These are phyloP conservation scores for Eleusine indica DNA, from an alignment of 176 grass and related monocot genomes.

Conservation along the genomic window DNA sequence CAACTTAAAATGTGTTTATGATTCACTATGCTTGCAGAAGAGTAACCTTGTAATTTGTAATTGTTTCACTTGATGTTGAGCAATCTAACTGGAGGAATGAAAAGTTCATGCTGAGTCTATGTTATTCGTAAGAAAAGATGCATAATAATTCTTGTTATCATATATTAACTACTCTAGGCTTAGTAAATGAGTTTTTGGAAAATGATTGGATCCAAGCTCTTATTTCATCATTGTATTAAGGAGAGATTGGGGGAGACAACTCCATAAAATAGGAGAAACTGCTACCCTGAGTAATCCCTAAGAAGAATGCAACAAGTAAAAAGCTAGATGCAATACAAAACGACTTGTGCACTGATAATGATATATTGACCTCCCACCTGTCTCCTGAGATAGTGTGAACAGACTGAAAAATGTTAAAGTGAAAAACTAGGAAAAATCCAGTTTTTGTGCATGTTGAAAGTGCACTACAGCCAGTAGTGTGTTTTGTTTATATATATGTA, in stretches of 20 bases:
- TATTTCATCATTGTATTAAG: background rate
- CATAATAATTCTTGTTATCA: background rate
- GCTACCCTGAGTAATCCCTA: background rate
- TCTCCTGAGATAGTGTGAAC: background rate
- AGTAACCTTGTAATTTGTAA: conserved; percentile 10
- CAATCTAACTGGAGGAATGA: conserved; percentile 20
- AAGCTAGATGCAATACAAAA: background rate
- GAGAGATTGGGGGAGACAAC: background rate
- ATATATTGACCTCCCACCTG: background rate
- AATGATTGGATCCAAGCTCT: background rate
- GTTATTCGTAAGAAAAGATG: background rate
- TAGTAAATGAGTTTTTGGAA: background rate
- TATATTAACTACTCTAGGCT: conserved; percentile 1
- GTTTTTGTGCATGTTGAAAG: background rate
- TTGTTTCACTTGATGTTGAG: conserved; percentile 29
- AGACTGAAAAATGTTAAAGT: background rate
- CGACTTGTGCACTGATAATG: background rate
- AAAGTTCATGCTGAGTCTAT: background rate
- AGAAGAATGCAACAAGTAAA: background rate
- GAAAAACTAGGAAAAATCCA: background rate
- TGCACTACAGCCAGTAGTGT: background rate
- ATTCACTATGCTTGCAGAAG: background rate
- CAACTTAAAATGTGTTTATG: background rate
- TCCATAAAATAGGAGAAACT: background rate
- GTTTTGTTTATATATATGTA: background rate